Base-by-base conservation (phyloP, 331 rosid genomes). In the Malus hybrid region DNA sequence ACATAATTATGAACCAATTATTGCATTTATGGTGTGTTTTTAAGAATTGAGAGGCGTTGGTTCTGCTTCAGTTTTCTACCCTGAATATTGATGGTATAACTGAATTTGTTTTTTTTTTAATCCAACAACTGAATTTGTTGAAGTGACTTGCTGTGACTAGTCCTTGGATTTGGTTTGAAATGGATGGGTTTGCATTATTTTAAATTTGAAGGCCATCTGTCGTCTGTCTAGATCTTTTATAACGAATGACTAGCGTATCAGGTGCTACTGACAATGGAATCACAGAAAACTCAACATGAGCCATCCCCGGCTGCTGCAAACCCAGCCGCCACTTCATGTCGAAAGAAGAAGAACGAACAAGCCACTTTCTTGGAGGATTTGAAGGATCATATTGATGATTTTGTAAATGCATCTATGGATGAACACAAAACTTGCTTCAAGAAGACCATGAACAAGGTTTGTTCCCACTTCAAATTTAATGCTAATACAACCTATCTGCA, bases 371-470 rank as follows among this genome's bases (percentile, higher is more conserved):
- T 93, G 86, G 91, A 93, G 68, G 96, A 93, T 74, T 26, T 88
- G 52, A 91, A 91, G 82, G 97, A 89, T 82, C 98, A 93, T 81
- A 87, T 91, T 66, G 93, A 93, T 30, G 96, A 93, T 78, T 93
- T 93, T 78, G 79, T 89, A 20, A 16, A 83, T 53, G 93, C 97
- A 32, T 93, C 97, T 15, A 83, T 88, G 90, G 92, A 89, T 44
- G 89, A 85, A 48, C 89, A 85, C 50, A 83, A 82, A 73, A 77
- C 83, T 50, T 80, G 89, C 83, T 85, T 85, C 72, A 77, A 80
- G 71, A 85, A 85, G 44, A 82, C 83, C 63, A 74, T 82, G n/a
- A 29, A 82, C 44, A 85, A 82, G 79, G 89, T 85, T 56, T 32
- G 1, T 9, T 29, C 77, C 58, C 53, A 14, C 53, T 65, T 42